phyloP scores from a whole-genome alignment of 768 basidiomycete genomes.

The Psilocybe sp. region DNA sequence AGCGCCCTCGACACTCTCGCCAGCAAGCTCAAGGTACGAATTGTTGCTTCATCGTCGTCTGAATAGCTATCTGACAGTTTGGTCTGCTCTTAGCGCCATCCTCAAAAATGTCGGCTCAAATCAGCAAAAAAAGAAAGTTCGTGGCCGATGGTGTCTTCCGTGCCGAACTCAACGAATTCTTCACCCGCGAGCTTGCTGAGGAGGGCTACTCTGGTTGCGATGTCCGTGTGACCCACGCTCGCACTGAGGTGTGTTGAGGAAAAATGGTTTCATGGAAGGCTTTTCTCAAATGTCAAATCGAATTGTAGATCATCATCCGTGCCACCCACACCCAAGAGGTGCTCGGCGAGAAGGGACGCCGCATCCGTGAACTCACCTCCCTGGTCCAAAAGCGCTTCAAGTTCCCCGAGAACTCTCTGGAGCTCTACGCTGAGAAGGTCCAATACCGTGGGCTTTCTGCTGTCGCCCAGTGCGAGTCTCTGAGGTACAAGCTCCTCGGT shows the following conservation, averaged over 20 bases:
- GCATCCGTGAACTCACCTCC: constrained; percentile 96
- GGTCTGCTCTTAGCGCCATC: not conserved
- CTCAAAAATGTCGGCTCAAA: constrained; percentile 72
- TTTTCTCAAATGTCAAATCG: constrained; percentile 1
- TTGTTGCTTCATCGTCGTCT: constrained; percentile 1
- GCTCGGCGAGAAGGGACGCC: constrained; percentile 97
- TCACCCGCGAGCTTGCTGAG: constrained; percentile 95
- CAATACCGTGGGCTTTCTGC: constrained; percentile 97
- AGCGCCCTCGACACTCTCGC: constrained; percentile 22
- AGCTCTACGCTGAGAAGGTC: constrained; percentile 99
- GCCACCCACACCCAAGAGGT: constrained; percentile 99
- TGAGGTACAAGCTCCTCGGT: constrained; percentile 98
- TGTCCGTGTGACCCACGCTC: constrained; percentile 98
- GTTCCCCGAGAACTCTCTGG: constrained; percentile 98
- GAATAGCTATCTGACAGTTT: not conserved
- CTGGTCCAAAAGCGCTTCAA: constrained; percentile 99
- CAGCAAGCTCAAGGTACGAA: constrained; percentile 30
- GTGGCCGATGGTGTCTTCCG: constrained; percentile 99
- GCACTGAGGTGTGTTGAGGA: constrained; percentile 73
- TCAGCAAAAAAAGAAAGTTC: constrained; percentile 99
- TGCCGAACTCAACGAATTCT: constrained; percentile 99
- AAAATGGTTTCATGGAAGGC: not conserved
- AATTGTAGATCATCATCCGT: constrained; percentile 90
- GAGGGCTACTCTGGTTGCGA: constrained; percentile 99
- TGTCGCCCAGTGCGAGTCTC: constrained; percentile 96